Evolutionary conservation across 177 flowering plant genomes (phyloP), one percentile per base, ranked within the genome.

Genomic region (Vitis hybrid): DNA sequence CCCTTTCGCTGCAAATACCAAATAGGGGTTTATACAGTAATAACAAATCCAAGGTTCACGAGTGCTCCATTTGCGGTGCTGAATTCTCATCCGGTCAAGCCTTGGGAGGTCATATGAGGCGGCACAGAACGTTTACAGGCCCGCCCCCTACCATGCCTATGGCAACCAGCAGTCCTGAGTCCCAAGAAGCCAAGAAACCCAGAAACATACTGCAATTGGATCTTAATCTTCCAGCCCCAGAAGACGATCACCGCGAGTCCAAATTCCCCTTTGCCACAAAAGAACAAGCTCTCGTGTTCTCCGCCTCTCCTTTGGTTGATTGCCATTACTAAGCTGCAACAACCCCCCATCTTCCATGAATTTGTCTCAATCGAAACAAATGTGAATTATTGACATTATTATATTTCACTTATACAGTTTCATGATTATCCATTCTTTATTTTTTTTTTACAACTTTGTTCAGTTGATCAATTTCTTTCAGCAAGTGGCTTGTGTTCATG

Each of bases 51-150:
- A 82, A 81, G 74, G 82, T 86, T 55, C 91, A 88, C 11, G 89
- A 84, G 67, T 88, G 91, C 60, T 78, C 87, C 1, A 68, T 86
- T 1, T 88, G 91, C 63, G 88, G 89, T 1, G 86, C 89, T 0
- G 85, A 78, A 63, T 88, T 88, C 71, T 78, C 81, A 3, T 88
- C 91, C 10, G 91, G 91, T 0, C 91, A 88, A 62, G 89, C 91
- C 17, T 72, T 88, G 24, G 91, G 91, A 1, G 91, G 91, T 15
- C 91, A 88, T 60, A 88, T 88, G 91, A 79, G 89, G 69, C 67
- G 91, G 61, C 91, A 88, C 67, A 70, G 89, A 64, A 59, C 82
- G 5, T 18, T 78, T 14, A 24, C 58, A 24, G 28, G 28, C 28
- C 28, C 28, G 28, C 28, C 68, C 1, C 14, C 61, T 2, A 62